Base-by-base conservation (phyloP, 2,329 filamentous ascomycete genomes). In the Ceratocystis cacaofunesta region DNA sequence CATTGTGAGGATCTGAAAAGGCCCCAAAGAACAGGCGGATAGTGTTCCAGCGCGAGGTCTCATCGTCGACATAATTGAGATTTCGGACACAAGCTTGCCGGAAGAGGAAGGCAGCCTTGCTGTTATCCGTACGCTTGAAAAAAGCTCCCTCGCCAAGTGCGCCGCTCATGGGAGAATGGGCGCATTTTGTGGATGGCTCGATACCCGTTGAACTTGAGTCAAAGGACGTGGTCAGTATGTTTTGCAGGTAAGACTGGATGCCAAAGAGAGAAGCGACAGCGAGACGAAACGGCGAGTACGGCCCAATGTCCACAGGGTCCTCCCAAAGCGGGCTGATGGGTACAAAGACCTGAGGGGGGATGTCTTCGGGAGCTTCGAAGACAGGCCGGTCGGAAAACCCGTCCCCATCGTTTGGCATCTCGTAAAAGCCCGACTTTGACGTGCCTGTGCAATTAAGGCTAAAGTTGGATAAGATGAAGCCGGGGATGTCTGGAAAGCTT, bases 191-290 rank as follows among this genome's bases (percentile, higher is more conserved):
- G 10, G 43, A 58, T 12, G 46, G 58, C 8, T 43, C 41, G 17
- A 65, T 55, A 12, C 32, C 52, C 0, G 66, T 62, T 15, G 32
- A 7, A 3, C 36, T 48, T 4, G 12, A 65, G 25, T 67, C 61
- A n/a, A 67, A 67, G 25, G 57, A 43, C 8, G 63, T 67, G 12
- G 62, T 46, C 5, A 67, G 32, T 3, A 67, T 12, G 12, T 30
- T 32, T n/a, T 67, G 66, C 5, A 67, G 43, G n/a, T 65, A 67
- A 6, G 62, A 64, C 17, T 46, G 57, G 4, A 36, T 4, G 17
- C 66, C 66, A 62, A 67, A 67, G 12, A 67, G 46, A n/a, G 66
- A 64, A 19, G 65, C 41, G 15, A 67, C 36, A 3, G 66, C 62
- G 3, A 65, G 58, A 5, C 66, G 66, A 46, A 67, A 67, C 8